These are phyloP conservation scores for Fusarium sp. DNA, from an alignment of 2,329 filamentous ascomycete genomes.

Conservation along the genomic window DNA sequence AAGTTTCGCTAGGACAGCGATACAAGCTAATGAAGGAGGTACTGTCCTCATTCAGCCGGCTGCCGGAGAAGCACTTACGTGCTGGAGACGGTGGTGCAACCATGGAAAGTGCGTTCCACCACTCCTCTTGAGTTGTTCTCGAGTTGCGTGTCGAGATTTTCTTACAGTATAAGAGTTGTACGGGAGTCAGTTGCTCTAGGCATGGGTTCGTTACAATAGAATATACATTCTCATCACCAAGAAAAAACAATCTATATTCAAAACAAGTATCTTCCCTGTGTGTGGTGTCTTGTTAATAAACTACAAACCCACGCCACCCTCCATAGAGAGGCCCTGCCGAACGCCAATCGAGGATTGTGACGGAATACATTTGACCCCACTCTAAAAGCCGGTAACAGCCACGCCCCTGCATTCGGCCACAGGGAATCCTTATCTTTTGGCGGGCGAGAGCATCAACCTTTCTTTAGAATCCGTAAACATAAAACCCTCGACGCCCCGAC, in stretches of 20 bases:
- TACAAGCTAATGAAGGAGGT: neutral
- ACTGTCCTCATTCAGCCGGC: neutral
- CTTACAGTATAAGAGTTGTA: too few relatives aligned
- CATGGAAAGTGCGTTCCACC: neutral
- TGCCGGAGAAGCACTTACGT: constrained; percentile 11
- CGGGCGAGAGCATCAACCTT: constrained; percentile 29
- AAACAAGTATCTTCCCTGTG: constrained; percentile 27
- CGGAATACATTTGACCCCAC: constrained; percentile 12
- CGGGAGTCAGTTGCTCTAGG: too few relatives aligned
- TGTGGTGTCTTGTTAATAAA: neutral
- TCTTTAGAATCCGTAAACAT: constrained; percentile 38
- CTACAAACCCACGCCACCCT: constrained; percentile 2
- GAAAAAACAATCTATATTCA: too few relatives aligned
- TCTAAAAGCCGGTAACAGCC: constrained; percentile 38
- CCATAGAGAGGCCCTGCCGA: constrained; percentile 1
- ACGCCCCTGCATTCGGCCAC: constrained; percentile 44
- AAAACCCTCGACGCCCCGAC: constrained; percentile 41
- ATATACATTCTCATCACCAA: too few relatives aligned
- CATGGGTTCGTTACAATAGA: too few relatives aligned
- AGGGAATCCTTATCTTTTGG: constrained; percentile 41
- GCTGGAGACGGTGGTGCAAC: neutral
- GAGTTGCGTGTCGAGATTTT: neutral
- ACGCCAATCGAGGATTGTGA: constrained; percentile 26
- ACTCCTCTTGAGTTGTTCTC: neutral
- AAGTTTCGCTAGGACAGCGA: constrained; percentile 6